Base-by-base conservation (phyloP, 1,139 yeast genomes). In the Yamadazyma trypodendri region DNA sequence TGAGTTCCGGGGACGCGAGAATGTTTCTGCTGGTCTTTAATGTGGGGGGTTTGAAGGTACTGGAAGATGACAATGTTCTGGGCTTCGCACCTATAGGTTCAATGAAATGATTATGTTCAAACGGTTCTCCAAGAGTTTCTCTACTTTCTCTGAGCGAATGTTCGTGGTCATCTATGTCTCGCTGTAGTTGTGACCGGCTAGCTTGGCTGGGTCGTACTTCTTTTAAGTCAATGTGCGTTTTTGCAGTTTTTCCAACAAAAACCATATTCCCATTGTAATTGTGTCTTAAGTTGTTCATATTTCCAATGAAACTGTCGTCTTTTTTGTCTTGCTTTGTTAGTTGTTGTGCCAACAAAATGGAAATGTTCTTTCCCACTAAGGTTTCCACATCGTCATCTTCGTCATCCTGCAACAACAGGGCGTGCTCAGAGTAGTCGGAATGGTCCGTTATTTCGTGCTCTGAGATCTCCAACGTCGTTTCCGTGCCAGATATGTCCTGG, bases 201-300 rank as follows among this genome's bases (percentile, higher is more conserved):
- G 15, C 28, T 12, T 23, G 32, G 32, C 15, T n/a, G n/a, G 10
- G 32, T 29, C 21, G 17, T n/a, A n/a, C n/a, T n/a, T n/a, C n/a
- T n/a, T n/a, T n/a, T n/a, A n/a, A n/a, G n/a, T n/a, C n/a, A n/a
- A n/a, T n/a, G 21, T 28, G 8, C 14, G 22, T 21, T 31, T 6
- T 31, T 31, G 25, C 12, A n/a, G 25, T 13, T 21, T n/a, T n/a
- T n/a, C n/a, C n/a, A n/a, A n/a, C 28, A 8, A 11, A 4, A 16
- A 8, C 23, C 24, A 16, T 8, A 12, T 24, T 20, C 8, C 27
- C 31, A 9, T 8, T 25, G 24, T 63, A 68, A 38, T 66, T 66
- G 37, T 65, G 72, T 28, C 70, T 45, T 36, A 66, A 41, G 43
- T 66, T 66, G 37, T 55, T 54, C 31, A 65, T 47, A 34, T 63